Percentiles rank a stretch among this genome's conserved stretches.
phyloP scores from a whole-genome alignment of 2,329 filamentous ascomycete species.

The Claviceps fusiformis region DNA sequence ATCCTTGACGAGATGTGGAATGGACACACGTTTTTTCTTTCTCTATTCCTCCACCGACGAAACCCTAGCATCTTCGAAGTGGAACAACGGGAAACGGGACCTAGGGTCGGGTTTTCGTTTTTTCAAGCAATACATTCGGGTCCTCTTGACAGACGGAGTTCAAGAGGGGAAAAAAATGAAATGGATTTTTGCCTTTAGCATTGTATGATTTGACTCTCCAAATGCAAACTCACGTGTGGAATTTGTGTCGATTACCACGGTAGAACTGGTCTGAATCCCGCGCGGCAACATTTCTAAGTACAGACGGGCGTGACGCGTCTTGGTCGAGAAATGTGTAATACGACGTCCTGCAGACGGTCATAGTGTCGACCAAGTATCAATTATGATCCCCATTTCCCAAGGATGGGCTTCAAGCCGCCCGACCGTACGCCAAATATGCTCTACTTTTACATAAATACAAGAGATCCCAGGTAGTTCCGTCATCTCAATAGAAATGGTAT shows the following conservation, averaged over 20 bases:
- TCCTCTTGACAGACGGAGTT: conserved; percentile 24
- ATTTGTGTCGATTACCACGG: background rate
- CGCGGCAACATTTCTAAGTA: background rate
- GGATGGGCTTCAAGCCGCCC: background rate
- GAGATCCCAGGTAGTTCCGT: background rate
- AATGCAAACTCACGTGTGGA: no score
- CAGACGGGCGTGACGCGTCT: background rate
- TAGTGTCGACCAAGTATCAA: background rate
- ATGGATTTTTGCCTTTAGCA: conserved; percentile 20
- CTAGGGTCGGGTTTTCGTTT: conserved; percentile 20
- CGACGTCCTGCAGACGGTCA: background rate
- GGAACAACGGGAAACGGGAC: conserved; percentile 9
- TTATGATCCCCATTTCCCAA: background rate
- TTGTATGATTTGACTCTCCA: background rate
- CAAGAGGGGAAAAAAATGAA: conserved; percentile 24
- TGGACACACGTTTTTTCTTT: background rate
- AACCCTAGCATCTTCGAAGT: conserved; percentile 5
- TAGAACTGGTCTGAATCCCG: background rate
- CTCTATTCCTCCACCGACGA: background rate
- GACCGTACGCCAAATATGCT: conserved; percentile 2
- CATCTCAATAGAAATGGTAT: conserved; percentile 1
- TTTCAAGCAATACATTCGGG: conserved; percentile 29
- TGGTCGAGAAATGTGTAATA: background rate
- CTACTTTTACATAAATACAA: background rate
- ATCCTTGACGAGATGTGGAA: background rate